Percentiles rank a stretch among this genome's conserved stretches.
Conservation (phyloP, 352 stramenopile genomes). For the Hyaloperonospora arabidopsidis region DNA sequence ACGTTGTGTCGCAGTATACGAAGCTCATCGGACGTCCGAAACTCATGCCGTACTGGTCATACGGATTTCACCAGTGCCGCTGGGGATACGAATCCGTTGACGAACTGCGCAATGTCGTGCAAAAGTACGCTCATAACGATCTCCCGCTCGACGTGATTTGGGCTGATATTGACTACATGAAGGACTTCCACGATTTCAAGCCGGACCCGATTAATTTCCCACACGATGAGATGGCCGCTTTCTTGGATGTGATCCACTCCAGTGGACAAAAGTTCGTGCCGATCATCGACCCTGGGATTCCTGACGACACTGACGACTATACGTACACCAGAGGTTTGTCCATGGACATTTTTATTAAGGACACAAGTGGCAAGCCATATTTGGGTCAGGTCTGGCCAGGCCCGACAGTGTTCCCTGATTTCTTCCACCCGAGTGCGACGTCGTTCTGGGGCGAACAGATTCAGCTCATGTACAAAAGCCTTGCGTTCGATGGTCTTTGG, state of each 20-base stretch:
- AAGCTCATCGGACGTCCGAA: slow-evolving; percentile 44
- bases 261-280: slow-evolving; percentile 57
- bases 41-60: slow-evolving; percentile 61
- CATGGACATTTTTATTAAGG: slow-evolving; percentile 75
- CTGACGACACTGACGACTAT: slow-evolving; percentile 38
- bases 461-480: slow-evolving; percentile 37
- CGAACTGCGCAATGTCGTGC: slow-evolving; percentile 17
- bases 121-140: slow-evolving; percentile 31
- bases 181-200: slow-evolving; percentile 56
- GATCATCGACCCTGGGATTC: slow-evolving; percentile 82
- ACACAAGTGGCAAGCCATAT: slow-evolving; percentile 50
- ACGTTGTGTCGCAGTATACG: slow-evolving; percentile 52
- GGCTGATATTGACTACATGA: slow-evolving; percentile 65
- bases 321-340: slow-evolving; percentile 48
- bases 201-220: slow-evolving; percentile 23
- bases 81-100: slow-evolving; percentile 33
- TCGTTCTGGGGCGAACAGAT: slow-evolving; percentile 66
- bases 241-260: slow-evolving; percentile 43
- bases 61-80: slow-evolving; percentile 64
- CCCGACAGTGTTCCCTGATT: slow-evolving; percentile 74
- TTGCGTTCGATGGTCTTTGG: slow-evolving; percentile 70
- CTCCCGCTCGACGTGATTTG: slow-evolving; percentile 52
- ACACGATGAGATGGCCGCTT: too few species aligned
- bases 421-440: slow-evolving; percentile 60
- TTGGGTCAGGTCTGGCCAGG: slow-evolving; percentile 77